Base-by-base conservation (phyloP, 352 stramenopile species). In the Globisporangium polare region DNA sequence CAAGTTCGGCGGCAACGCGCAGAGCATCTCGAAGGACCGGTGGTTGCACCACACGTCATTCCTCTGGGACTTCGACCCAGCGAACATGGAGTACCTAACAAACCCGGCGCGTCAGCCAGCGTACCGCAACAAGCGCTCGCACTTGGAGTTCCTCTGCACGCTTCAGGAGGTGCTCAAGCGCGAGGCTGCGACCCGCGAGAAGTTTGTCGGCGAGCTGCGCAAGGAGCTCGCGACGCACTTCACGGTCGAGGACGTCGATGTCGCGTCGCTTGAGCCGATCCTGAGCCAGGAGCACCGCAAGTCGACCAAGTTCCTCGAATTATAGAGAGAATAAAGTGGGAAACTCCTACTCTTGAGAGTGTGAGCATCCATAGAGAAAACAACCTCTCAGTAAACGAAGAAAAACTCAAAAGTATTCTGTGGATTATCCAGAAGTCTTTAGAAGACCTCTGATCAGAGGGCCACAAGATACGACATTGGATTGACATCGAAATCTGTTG, bases 41-140 rank as follows among this genome's bases (percentile, higher is more conserved):
- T 99, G 92, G 90, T 71, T 99, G 24, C 97, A 99, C 71, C 97
- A 99, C 75, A 99, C 97, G 22, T 98, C 90, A 55, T 99, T 99
- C 73, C 69, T 99, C 15, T 99, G 94, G 92, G 93, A 98, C 70
- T 99, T 96, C 64, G 73, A 98, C 54, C 69, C 88, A 10, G 68
- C 65, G 2, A 97, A 98, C 67, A 99, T 99, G 96, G 74, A 91
- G 61, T 98, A 98, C 57, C 78, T 99, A 10, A 96, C 82, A 3
- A 87, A 99, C 46, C 97, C 97, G 3, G 77, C 88, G 47, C 98
- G 98, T 53, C 88, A 98, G 75, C 97, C 97, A 0, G 81, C 88
- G 26, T 99, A 99, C 72, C 89, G 97, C 58, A 73, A 83, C 9
- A 80, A 99, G 70, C 82, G 96, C 43, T 81, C 81, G 22, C 96